Evolutionary conservation across 2,329 filamentous ascomycete species (phyloP), one percentile per base, ranked within the genome.

Genomic region (Taxawa tesnikishii): DNA sequence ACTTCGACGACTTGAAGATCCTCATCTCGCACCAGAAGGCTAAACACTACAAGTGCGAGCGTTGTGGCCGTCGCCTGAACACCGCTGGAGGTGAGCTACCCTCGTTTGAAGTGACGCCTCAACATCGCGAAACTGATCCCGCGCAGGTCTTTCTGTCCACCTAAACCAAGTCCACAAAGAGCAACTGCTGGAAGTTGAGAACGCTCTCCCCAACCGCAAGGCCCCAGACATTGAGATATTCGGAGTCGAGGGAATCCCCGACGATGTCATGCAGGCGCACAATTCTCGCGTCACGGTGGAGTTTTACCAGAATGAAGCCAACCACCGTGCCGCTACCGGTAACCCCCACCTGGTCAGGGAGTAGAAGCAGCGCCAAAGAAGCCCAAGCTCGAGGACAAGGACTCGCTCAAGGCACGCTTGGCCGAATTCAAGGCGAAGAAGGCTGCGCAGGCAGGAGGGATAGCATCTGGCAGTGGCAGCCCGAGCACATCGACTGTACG

Each of bases 111-210:
- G n/a, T n/a, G n/a, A n/a, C n/a, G n/a, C n/a, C n/a, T n/a, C n/a
- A n/a, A n/a, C n/a, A n/a, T n/a, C n/a, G n/a, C n/a, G 26, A 15
- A 11, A 16, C 27, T 35, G 16, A 39, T n/a, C 10, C 5, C 25
- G 25, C 29, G 31, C 44, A 93, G 85, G 90, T 65, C 74, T 98
- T 38, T 83, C 81, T 21, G 90, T 98, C 33, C 90, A 98, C 56
- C 81, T 96, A 83, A 92, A 88, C 53, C 90, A 98, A 57, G 90
- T 98, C 29, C 90, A 98, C 66, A 98, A 98, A 58, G 87, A 94
- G 56, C 82, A 78, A 17, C 70, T 96, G 30, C 75, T 73, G 13
- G 74, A 76, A 27, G 85, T 98, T 50, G 88, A 94, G 47, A 94
- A 96, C 67, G 85, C 90, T 30, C 70, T 94, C 3, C 78, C 82